A percentile compares a stretch with the other conserved stretches of the same genome.
These are phyloP conservation scores for Pezicula radicicola DNA, from an alignment of 2,329 filamentous ascomycete genomes.

Conservation along the genomic window DNA sequence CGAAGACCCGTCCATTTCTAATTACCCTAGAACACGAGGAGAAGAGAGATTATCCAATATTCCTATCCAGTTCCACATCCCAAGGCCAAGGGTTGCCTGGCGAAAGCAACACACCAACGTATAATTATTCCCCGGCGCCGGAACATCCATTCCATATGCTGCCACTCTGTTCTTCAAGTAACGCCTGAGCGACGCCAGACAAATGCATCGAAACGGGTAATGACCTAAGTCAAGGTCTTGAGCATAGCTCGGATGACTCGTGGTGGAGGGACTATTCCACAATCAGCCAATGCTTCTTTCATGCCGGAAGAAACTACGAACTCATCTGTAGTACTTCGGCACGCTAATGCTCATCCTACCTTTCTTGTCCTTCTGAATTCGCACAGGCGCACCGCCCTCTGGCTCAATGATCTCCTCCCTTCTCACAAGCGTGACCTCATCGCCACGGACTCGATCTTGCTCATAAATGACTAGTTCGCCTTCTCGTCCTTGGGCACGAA, in stretches of 20 bases:
- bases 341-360: constrained; percentile 90
- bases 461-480: constrained; percentile 64
- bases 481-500: constrained; percentile 56
- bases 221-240: constrained; percentile 59
- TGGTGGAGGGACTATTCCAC: constrained; percentile 56
- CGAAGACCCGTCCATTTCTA: neutral
- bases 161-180: no score
- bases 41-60: neutral
- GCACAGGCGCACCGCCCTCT: constrained; percentile 50
- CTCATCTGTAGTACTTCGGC: constrained; percentile 61
- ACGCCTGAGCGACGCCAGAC: neutral
- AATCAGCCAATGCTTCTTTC: constrained; percentile 15
- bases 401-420: constrained; percentile 51
- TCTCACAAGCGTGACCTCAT: constrained; percentile 48
- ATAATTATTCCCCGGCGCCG: no score
- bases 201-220: neutral
- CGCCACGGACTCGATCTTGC: constrained; percentile 44
- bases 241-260: constrained; percentile 67
- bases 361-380: constrained; percentile 88
- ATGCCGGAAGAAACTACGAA: constrained; percentile 21
- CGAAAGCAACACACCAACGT: no score
- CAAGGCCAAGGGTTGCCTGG: no score
- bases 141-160: no score
- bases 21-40: neutral
- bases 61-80: no score